Percentiles rank a stretch among this genome's conserved stretches.
Conservation (phyloP, 2,329 filamentous ascomycete genomes). For the Scorias spongiosa region DNA sequence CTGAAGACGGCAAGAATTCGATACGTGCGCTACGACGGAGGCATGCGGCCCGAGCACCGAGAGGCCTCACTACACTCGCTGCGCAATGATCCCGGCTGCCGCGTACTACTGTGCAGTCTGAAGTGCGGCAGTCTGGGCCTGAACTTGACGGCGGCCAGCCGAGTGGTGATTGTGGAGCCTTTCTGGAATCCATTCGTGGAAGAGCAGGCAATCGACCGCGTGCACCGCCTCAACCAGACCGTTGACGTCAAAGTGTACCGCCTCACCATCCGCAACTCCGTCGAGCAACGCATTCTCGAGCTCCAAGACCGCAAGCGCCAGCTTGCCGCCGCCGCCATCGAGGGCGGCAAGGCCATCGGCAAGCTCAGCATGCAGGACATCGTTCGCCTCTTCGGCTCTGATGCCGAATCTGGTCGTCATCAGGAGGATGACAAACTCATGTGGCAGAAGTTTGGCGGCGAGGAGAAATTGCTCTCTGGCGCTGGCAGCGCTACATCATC, state of each 20-base stretch:
- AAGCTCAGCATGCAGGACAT: slow-evolving; percentile 92
- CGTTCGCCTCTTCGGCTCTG: slow-evolving; percentile 69
- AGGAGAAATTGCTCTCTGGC: slow-evolving; percentile 21
- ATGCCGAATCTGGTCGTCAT: slow-evolving; percentile 35
- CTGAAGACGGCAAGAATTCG: slow-evolving; percentile 57
- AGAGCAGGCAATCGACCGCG: slow-evolving; percentile 95
- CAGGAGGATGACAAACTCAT: slow-evolving; percentile 28
- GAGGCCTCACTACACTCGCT: slow-evolving; percentile 72
- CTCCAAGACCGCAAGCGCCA: slow-evolving; percentile 88
- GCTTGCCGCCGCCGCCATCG: slow-evolving; percentile 82
- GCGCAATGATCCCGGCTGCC: slow-evolving; percentile 56
- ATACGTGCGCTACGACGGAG: slow-evolving; percentile 83
- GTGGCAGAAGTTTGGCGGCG: slow-evolving; percentile 19
- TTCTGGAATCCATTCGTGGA: slow-evolving; percentile 99
- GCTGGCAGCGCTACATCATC: slow-evolving; percentile 1
- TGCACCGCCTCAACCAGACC: slow-evolving; percentile 95
- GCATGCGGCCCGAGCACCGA: slow-evolving; percentile 84
- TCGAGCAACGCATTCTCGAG: slow-evolving; percentile 89
- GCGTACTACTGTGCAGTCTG: slow-evolving; percentile 80
- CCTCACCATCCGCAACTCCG: slow-evolving; percentile 69
- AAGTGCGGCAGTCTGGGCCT: slow-evolving; percentile 87
- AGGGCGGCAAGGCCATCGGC: slow-evolving; percentile 60
- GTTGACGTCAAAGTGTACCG: slow-evolving; percentile 92
- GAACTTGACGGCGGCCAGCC: slow-evolving; percentile 83
- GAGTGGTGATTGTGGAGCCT: slow-evolving; percentile 88